These are phyloP conservation scores for Phytopythium delawarense DNA, from an alignment of 352 stramenopile genomes.

Conservation along the genomic window DNA sequence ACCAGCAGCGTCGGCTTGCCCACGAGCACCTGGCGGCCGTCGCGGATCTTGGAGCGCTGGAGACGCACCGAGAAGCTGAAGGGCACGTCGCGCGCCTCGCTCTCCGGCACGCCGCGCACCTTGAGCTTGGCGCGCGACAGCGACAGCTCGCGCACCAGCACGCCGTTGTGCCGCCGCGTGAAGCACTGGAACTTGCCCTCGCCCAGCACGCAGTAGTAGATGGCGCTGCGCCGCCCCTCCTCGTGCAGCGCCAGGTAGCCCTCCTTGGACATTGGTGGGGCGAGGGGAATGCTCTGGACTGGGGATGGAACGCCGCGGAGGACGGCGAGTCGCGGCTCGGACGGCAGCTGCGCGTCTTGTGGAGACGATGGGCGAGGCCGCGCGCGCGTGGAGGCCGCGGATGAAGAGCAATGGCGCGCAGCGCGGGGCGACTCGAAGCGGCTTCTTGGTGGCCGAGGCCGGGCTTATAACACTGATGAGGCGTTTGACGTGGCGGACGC, in stretches of 20 bases:
- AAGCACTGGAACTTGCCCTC: constrained; percentile 77
- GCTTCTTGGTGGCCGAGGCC: background rate
- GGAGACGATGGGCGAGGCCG: background rate
- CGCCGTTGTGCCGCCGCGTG: constrained; percentile 51
- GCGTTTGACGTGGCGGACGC: background rate
- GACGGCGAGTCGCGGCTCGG: background rate
- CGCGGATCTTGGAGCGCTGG: constrained; percentile 67
- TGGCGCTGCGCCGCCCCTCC: constrained; percentile 47
- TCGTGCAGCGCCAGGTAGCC: constrained; percentile 78
- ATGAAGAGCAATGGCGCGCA: background rate
- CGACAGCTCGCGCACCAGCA: constrained; percentile 57
- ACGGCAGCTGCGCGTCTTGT: background rate
- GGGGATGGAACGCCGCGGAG: background rate
- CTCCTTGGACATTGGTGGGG: constrained; percentile 69
- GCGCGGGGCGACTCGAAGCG: background rate
- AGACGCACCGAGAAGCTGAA: constrained; percentile 75
- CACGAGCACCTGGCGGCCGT: constrained; percentile 58
- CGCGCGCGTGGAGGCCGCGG: background rate
- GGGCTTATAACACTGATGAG: background rate
- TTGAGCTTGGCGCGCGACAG: constrained; percentile 77
- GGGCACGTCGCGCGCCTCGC: constrained; percentile 62
- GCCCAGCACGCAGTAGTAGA: constrained; percentile 79
- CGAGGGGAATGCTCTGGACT: background rate
- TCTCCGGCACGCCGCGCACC: constrained; percentile 66
- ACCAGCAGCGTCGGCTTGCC: constrained; percentile 53